These are phyloP conservation scores for Orobanche coerulescens DNA, from an alignment of 257 asterid genomes.

Conservation along the genomic window DNA sequence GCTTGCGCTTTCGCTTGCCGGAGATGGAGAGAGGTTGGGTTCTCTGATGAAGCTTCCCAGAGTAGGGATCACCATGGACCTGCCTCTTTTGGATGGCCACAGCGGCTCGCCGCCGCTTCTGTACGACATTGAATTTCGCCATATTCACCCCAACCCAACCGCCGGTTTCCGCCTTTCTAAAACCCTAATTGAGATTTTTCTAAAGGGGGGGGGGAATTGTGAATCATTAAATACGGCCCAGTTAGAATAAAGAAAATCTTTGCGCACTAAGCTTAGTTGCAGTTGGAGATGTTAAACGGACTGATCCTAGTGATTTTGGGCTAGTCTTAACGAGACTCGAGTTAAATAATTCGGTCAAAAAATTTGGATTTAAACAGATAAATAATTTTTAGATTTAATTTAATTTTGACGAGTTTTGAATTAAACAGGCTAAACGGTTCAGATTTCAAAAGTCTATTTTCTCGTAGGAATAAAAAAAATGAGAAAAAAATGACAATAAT, in stretches of 20 bases:
- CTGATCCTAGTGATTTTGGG: too few species aligned
- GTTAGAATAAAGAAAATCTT: background rate
- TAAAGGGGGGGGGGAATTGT: background rate
- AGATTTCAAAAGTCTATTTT: too few species aligned
- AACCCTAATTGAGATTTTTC: conserved; percentile 26
- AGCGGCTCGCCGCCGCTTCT: conserved; percentile 62
- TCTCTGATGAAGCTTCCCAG: conserved; percentile 53
- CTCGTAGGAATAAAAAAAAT: too few species aligned
- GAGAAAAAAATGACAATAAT: too few species aligned
- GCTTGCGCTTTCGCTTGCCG: conserved; percentile 87
- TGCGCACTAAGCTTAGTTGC: background rate
- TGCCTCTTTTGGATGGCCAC: conserved; percentile 47
- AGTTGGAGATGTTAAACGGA: too few species aligned
- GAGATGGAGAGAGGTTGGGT: conserved; percentile 50
- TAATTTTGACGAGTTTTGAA: too few species aligned
- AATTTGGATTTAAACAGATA: too few species aligned
- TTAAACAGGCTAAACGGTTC: too few species aligned
- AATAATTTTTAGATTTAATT: too few species aligned
- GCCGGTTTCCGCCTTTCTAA: conserved; percentile 11
- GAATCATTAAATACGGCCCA: background rate
- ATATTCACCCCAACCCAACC: conserved; percentile 25
- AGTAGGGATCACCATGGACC: conserved; percentile 45
- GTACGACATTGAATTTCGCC: conserved; percentile 69
- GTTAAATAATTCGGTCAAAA: too few species aligned
- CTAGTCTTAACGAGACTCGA: too few species aligned